Conservation (phyloP, 2,329 filamentous ascomycete genomes). For the Pseudogymnoascus sp. region DNA sequence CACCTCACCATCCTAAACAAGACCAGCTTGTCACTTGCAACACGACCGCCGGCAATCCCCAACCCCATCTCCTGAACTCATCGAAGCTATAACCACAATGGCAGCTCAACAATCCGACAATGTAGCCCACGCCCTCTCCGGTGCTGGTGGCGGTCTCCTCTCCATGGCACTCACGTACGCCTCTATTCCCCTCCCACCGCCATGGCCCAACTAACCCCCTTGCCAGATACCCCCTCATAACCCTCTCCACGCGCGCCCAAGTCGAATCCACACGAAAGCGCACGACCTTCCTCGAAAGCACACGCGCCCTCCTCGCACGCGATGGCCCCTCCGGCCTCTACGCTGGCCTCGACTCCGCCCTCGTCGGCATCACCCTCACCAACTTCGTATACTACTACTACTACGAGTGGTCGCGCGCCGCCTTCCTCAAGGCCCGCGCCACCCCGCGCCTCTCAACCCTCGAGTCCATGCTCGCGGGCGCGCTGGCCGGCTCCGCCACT, state of each 20-base stretch:
- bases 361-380: conserved; percentile 96
- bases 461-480: conserved; percentile 92
- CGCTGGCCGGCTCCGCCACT: conserved; percentile 85
- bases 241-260: conserved; percentile 92
- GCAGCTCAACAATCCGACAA: conserved; percentile 71
- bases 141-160: conserved; percentile 84
- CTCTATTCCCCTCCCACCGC: conserved; percentile 3
- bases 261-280: conserved; percentile 93
- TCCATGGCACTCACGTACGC: conserved; percentile 92
- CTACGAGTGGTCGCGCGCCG: conserved; percentile 93
- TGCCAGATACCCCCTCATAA: conserved; percentile 87
- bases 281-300: conserved; percentile 73
- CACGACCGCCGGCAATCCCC: not conserved
- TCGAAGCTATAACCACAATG: conserved; percentile 8
- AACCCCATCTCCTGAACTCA: not conserved
- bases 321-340: conserved; percentile 88
- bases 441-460: conserved; percentile 79
- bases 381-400: conserved; percentile 99
- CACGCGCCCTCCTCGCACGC: conserved; percentile 78
- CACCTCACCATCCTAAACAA: not conserved
- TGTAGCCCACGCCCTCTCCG: conserved; percentile 88
- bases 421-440: conserved; percentile 66
- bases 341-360: conserved; percentile 82
- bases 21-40: not conserved
- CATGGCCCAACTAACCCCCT: conserved; percentile 10